Percentiles rank a stretch among this genome's conserved stretches.
These are phyloP conservation scores for Penicillium frequentans DNA, from an alignment of 2,329 filamentous ascomycete genomes.

Conservation along the genomic window DNA sequence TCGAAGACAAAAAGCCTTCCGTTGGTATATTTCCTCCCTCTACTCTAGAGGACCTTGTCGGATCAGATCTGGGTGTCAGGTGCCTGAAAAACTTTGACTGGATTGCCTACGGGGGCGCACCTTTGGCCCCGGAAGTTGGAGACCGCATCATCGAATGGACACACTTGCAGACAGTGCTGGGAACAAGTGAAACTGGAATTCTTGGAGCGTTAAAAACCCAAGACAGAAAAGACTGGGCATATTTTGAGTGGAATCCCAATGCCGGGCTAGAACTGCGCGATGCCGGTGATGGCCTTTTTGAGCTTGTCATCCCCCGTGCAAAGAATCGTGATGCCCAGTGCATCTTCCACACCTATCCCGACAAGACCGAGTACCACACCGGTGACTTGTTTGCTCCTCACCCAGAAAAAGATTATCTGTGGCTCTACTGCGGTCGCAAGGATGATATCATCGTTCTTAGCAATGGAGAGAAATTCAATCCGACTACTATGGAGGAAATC, in stretches of 20 bases:
- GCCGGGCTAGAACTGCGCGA: slow-evolving; percentile 32
- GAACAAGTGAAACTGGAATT: slow-evolving; percentile 7
- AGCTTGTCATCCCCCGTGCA: slow-evolving; percentile 23
- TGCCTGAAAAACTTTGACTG: neutral
- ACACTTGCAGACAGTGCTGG: slow-evolving; percentile 5
- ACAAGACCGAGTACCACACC: slow-evolving; percentile 31
- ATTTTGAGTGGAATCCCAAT: slow-evolving; percentile 34
- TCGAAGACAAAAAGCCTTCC: slow-evolving; percentile 2
- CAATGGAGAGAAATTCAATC: slow-evolving; percentile 48
- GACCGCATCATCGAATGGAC: neutral
- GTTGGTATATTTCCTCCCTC: neutral
- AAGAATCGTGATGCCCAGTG: slow-evolving; percentile 19
- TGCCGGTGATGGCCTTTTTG: slow-evolving; percentile 22
- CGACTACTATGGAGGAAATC: slow-evolving; percentile 36
- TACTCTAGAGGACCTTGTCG: neutral
- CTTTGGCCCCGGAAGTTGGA: slow-evolving; percentile 3
- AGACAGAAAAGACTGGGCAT: slow-evolving; percentile 31
- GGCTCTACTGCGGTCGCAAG: slow-evolving; percentile 36
- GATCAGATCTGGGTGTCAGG: neutral
- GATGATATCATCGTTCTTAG: slow-evolving; percentile 46
- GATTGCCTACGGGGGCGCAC: slow-evolving; percentile 6
- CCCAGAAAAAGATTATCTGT: slow-evolving; percentile 32
- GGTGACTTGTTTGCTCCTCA: slow-evolving; percentile 40
- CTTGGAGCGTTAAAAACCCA: neutral
- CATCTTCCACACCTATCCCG: slow-evolving; percentile 32